Base-by-base conservation (phyloP, 768 basidiomycete species). In the Termitomyces sp. region DNA sequence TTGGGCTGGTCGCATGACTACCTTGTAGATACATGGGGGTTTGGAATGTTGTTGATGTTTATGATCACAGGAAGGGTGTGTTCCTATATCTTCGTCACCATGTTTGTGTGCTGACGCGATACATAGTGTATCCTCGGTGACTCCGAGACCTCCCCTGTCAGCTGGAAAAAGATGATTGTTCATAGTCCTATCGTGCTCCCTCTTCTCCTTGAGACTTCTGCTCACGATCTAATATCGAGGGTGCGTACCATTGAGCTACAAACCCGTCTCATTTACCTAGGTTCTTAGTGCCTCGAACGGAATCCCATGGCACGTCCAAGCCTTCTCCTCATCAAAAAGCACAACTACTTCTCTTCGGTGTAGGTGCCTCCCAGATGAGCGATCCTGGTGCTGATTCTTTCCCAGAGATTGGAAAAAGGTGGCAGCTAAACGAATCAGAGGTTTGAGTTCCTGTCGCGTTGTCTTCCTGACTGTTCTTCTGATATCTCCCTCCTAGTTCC, bases 1-100 rank as follows among this genome's bases (percentile, higher is more conserved):
- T 69, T 85, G 9, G 80, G 80, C 0, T 87, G 85, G 85, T 63
- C 71, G 16, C 77, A 82, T 52, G 79, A 82, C 59, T 70, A 64
- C 23, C 69, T 75, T 14, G 81, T 82, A 19, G 85, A 87, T 66
- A 79, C 76, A 60, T 87, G 85, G 84, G 77, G 78, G 0, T 83
- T 85, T 58, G 85, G 84, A 3, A 64, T 80, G 63, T 55, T 82
- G 37, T 54, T 85, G 38, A 78, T 76, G 58, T 81, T 76, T 59
- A 76, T 85, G 75, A 66, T 78, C 42, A 73, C 75, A 29, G 79
- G 79, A 27, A 69, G 63, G 64, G 83, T 83, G 73, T 63, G 54
- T 29, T 32, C 14, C 29, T 27, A n/a, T 23, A 4, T 19, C 16
- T 53, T 32, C n/a, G 1, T n/a, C 44, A 44, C 23, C 25, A n/a